These are phyloP conservation scores for Marasmius oreades DNA, from an alignment of 1,284 basidiomycete species.

Conservation along the genomic window DNA sequence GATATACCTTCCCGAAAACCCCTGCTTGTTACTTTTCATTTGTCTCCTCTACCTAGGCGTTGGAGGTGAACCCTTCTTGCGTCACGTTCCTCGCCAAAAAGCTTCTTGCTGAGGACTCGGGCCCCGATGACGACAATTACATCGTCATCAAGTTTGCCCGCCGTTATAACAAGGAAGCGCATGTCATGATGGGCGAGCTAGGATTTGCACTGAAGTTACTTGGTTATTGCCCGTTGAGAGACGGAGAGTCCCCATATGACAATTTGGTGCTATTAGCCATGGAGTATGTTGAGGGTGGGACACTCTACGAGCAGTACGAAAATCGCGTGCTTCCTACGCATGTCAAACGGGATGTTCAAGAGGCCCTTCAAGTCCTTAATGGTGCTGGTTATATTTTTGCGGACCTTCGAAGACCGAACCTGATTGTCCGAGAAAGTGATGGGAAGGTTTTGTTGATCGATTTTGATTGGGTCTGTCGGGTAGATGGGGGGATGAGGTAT, in stretches of 20 bases:
- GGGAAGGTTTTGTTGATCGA: slow-evolving; percentile 12
- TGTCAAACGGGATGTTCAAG: no score
- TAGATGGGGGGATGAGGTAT: slow-evolving; percentile 8
- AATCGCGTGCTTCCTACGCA: no score
- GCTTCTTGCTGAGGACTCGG: not conserved
- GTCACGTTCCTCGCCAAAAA: slow-evolving; percentile 5
- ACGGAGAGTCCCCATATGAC: no score
- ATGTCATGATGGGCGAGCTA: slow-evolving; percentile 9
- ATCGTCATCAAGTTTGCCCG: slow-evolving; percentile 16
- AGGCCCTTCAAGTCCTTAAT: not conserved
- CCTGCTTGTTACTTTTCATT: not conserved
- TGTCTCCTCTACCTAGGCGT: not conserved
- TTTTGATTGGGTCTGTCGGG: slow-evolving; percentile 13
- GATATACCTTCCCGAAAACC: not conserved
- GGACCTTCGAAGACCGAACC: no score
- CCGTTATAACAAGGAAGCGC: slow-evolving; percentile 11
- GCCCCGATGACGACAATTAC: not conserved
- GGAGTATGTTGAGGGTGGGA: no score
- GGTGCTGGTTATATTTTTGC: no score
- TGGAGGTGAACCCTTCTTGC: slow-evolving; percentile 2
- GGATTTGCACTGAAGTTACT: slow-evolving; percentile 13
- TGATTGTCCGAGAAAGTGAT: no score
- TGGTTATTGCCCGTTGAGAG: no score
- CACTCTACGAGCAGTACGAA: no score
- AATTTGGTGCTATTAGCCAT: no score